Evolutionary conservation across 192 early-diverging fungal genomes (phyloP).

Genomic region (Diversispora epigaea): DNA sequence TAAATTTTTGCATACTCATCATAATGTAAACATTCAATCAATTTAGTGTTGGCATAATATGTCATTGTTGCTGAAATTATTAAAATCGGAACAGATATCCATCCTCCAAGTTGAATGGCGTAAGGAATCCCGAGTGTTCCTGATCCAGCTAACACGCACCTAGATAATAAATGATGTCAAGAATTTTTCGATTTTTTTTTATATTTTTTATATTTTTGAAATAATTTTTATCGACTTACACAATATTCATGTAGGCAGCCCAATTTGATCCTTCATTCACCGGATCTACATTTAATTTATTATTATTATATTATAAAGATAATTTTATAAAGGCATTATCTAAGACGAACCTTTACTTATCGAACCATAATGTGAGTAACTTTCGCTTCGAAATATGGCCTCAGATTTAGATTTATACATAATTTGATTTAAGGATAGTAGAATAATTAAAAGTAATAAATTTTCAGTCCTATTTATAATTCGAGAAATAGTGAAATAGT

Average conservation of each 20-base stretch:
- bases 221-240: slow-evolving; percentile 7
- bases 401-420: too few species aligned
- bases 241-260: slow-evolving; percentile 21
- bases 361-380: too few species aligned
- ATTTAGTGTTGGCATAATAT: slow-evolving; percentile 68
- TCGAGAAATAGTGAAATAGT: too few species aligned
- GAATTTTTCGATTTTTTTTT: not conserved
- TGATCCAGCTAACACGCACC: slow-evolving; percentile 65
- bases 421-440: too few species aligned
- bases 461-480: too few species aligned
- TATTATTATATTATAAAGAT: too few species aligned
- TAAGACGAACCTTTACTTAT: too few species aligned
- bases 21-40: slow-evolving; percentile 60
- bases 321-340: too few species aligned
- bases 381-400: too few species aligned
- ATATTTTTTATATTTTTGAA: not conserved
- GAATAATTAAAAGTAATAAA: too few species aligned
- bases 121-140: slow-evolving; percentile 62
- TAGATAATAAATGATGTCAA: not conserved
- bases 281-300: too few species aligned
- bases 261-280: slow-evolving; percentile 10
- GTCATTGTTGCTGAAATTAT: slow-evolving; percentile 67
- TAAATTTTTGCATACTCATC: slow-evolving; percentile 16
- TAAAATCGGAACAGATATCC: slow-evolving; percentile 70
- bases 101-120: slow-evolving; percentile 67